Conservation (phyloP, 2,329 filamentous ascomycete species). For the Knufia petricola region DNA sequence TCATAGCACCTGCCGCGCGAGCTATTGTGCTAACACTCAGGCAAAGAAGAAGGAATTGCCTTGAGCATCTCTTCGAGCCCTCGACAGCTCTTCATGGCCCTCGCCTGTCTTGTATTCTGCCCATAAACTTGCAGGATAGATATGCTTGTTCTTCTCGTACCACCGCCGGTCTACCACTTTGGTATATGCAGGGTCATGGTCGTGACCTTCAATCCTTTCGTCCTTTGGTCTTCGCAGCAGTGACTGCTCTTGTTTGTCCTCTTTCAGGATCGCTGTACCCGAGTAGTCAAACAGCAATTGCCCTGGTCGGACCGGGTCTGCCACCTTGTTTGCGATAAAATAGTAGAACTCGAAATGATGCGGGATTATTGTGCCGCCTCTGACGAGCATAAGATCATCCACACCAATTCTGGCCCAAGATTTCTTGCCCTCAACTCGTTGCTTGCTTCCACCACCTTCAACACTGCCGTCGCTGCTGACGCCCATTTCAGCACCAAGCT, state of each 20-base stretch:
- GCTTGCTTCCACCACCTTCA: constrained; percentile 13
- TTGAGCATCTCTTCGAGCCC: constrained; percentile 66
- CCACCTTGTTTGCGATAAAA: constrained; percentile 69
- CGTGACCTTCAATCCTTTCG: constrained; percentile 59
- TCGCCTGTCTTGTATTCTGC: constrained; percentile 86
- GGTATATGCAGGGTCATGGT: constrained; percentile 69
- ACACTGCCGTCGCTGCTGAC: constrained; percentile 52
- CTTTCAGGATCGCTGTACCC: constrained; percentile 28
- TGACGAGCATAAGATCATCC: constrained; percentile 88
- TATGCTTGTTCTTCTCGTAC: constrained; percentile 98
- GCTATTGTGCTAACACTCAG: background rate
- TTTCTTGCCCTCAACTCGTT: constrained; percentile 51
- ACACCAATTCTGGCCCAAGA: constrained; percentile 92
- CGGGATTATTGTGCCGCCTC: constrained; percentile 83
- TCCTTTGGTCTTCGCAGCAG: constrained; percentile 38
- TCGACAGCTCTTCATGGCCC: constrained; percentile 58
- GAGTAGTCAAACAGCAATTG: constrained; percentile 73
- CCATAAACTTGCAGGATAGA: constrained; percentile 93
- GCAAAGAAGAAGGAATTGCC: constrained; percentile 90
- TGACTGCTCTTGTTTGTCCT: constrained; percentile 33
- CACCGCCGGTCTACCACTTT: constrained; percentile 94
- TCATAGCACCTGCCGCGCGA: background rate
- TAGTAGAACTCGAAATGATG: constrained; percentile 98
- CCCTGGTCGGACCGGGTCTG: constrained; percentile 61
- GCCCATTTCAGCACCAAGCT: constrained; percentile 74